These are phyloP conservation scores for Punica granatum DNA, from an alignment of 345 rosid species.

Conservation along the genomic window DNA sequence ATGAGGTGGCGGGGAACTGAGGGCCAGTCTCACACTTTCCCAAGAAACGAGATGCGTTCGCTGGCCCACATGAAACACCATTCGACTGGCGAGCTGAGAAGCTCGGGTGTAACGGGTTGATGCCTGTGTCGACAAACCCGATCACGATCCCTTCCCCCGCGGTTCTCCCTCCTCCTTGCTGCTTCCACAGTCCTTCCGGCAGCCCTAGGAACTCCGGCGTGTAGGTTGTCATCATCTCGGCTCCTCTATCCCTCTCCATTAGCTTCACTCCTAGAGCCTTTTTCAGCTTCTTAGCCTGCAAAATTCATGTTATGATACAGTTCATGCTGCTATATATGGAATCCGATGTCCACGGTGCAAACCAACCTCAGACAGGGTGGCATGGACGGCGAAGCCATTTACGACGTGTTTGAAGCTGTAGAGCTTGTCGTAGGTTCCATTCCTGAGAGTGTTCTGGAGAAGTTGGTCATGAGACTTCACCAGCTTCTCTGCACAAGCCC, in stretches of 20 bases:
- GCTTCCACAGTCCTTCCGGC: slow-evolving; percentile 42
- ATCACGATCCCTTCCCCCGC: slow-evolving; percentile 74
- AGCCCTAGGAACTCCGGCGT: slow-evolving; percentile 65
- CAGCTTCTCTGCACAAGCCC: slow-evolving; percentile 40
- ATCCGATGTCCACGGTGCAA: background rate
- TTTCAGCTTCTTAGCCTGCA: slow-evolving; percentile 57
- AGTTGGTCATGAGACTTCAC: slow-evolving; percentile 54
- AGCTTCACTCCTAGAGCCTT: slow-evolving; percentile 38
- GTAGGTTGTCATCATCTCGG: slow-evolving; percentile 75
- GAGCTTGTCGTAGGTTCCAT: slow-evolving; percentile 63
- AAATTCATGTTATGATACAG: background rate
- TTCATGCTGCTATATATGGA: background rate
- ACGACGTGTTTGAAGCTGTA: slow-evolving; percentile 76
- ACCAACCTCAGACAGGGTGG: slow-evolving; percentile 60
- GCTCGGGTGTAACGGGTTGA: slow-evolving; percentile 69
- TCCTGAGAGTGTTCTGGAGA: slow-evolving; percentile 41
- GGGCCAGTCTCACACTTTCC: slow-evolving; percentile 76
- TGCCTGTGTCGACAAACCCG: slow-evolving; percentile 78
- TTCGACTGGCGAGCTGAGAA: slow-evolving; percentile 17
- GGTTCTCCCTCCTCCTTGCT: slow-evolving; percentile 28
- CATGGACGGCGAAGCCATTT: slow-evolving; percentile 72
- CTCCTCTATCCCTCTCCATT: slow-evolving; percentile 83
- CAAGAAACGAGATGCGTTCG: slow-evolving; percentile 38
- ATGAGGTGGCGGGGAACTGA: slow-evolving; percentile 40
- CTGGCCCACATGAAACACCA: background rate